phyloP scores from a whole-genome alignment of 345 rosid genomes.

The Aegle marmelos region DNA sequence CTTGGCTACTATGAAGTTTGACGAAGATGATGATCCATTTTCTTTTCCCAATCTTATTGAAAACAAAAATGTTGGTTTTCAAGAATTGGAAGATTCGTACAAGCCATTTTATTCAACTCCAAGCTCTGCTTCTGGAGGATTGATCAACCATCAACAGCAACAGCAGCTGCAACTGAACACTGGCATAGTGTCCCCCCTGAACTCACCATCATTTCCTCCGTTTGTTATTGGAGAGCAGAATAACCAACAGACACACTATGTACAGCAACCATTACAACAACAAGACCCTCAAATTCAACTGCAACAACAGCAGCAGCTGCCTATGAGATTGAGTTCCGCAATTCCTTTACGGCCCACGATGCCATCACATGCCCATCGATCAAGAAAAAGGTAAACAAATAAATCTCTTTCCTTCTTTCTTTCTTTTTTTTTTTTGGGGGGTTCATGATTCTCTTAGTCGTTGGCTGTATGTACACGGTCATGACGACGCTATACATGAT shows the following conservation, averaged over 20 bases:
- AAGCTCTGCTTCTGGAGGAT: conserved; percentile 21
- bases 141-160: conserved; percentile 20
- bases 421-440: no score
- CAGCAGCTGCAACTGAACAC: conserved; percentile 12
- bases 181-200: neutral
- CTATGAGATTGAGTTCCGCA: neutral
- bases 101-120: conserved; percentile 41
- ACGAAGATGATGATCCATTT: conserved; percentile 33
- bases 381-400: conserved; percentile 48
- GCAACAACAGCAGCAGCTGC: conserved; percentile 13
- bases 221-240: no score
- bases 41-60: conserved; percentile 28
- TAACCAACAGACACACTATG: conserved; percentile 2
- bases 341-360: conserved; percentile 12
- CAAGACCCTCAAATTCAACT: neutral
- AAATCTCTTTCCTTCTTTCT: no score
- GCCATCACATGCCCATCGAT: conserved; percentile 37
- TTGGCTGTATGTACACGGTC: neutral
- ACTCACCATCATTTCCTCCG: no score
- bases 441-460: neutral
- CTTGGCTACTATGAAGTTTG: conserved; percentile 36
- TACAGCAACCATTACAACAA: conserved; percentile 15
- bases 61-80: conserved; percentile 20
- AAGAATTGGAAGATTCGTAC: conserved; percentile 56
- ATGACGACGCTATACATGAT: neutral